Evolutionary conservation across 2,329 filamentous ascomycete species (phyloP), one percentile per base, ranked within the genome.

Genomic region (Fusarium pseudoanthophilum): DNA sequence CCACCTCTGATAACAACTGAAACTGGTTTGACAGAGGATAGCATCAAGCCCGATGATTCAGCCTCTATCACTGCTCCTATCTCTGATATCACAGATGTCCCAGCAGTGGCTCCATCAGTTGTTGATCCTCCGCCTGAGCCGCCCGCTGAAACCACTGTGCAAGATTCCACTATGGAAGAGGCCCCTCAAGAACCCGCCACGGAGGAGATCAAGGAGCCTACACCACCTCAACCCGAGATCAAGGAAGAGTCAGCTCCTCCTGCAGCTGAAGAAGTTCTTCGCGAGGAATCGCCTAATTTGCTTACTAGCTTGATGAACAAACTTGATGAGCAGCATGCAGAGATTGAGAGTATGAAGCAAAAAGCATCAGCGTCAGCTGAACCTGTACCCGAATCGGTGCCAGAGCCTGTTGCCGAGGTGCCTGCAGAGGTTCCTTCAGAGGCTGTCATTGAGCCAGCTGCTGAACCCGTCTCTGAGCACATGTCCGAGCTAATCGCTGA

Each of bases 261-360:
- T 37, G 77, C 81, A 4, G 81, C 83, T 20, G 83, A 84, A 40
- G 64, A 67, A 24, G 20, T 53, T 26, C 24, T 37, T 45, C 59
- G 45, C 4, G 55, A 36, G 20, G 65, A 39, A 11, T 68, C 66
- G 32, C 80, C 83, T 13, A 84, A 87, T 73, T 62, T 87, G 40
- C 81, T 87, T 28, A 83, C 82, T n/a, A 83, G 81, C n/a, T 75
- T 86, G 3, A 83, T 87, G 73, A 81, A 84, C 4, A 85, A 84
- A 39, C 79, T 87, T 40, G 83, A 86, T 63, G 81, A 83, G 37
- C 84, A 85, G 64, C 78, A 73, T 14, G 63, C 42, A 39, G 66
- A 40, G 57, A 72, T 32, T 30, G 62, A 61, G 40, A 62, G 51
- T 37, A 46, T 26, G 58, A 64, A 56, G 46, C 49, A 28, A 36